phyloP scores from a whole-genome alignment of 1,284 basidiomycete species.

The Pseudozyma tsukubaensis region DNA sequence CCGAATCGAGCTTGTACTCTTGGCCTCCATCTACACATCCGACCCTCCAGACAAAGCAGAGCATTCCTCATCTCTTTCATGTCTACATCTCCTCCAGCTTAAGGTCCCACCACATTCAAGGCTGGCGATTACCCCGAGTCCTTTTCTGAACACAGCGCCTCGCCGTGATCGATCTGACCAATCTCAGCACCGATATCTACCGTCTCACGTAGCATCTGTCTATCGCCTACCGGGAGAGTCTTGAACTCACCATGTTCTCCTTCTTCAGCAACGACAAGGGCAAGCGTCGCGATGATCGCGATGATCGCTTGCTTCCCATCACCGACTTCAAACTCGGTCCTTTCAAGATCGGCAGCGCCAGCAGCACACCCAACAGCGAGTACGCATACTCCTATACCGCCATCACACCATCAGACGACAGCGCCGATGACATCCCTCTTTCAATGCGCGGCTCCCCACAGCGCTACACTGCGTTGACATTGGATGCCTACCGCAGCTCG shows the following conservation, averaged over 20 bases:
- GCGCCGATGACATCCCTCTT: slow-evolving; percentile 25
- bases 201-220: background rate
- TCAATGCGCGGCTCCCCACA: slow-evolving; percentile 6
- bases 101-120: too few relatives aligned
- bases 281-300: slow-evolving; percentile 15
- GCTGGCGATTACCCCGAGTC: background rate
- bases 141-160: background rate
- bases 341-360: slow-evolving; percentile 35
- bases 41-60: too few relatives aligned
- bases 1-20: too few relatives aligned
- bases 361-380: slow-evolving; percentile 35
- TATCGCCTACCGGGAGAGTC: background rate
- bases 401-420: slow-evolving; percentile 30
- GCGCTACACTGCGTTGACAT: slow-evolving; percentile 14
- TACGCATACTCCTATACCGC: slow-evolving; percentile 25
- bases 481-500: slow-evolving; percentile 17
- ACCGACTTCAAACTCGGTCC: slow-evolving; percentile 38
- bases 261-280: slow-evolving; percentile 20
- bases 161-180: background rate
- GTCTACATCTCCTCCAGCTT: too few relatives aligned
- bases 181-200: background rate
- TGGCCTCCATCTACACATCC: too few relatives aligned
- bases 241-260: slow-evolving; percentile 22
- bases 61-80: too few relatives aligned
- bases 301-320: slow-evolving; percentile 16